Base-by-base conservation (phyloP, 2,329 filamentous ascomycete genomes). In the Penicillium sclerotiorum region DNA sequence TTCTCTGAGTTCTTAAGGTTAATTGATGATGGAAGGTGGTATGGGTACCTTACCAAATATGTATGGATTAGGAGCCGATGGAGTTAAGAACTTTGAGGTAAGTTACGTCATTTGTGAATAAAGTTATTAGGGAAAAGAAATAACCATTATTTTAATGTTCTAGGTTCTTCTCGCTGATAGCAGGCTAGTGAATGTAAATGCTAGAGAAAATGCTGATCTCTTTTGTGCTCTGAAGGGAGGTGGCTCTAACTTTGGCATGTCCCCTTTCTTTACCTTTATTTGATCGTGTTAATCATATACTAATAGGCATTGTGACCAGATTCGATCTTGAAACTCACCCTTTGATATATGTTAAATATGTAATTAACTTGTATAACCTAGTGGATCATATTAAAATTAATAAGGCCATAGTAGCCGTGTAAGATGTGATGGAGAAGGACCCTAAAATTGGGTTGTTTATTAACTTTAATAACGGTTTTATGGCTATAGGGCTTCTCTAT, bases 271-370 rank as follows among this genome's bases (percentile, higher is more conserved):
- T 2, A 3, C 17, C 4, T 15, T 7, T 5, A 7, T 15, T n/a
- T 35, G n/a, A 35, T 35, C 15, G 11, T 35, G 32, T n/a, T n/a
- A n/a, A n/a, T 35, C 3, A 35, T 35, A n/a, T 5, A 12, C n/a
- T 5, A 33, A n/a, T 15, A 41, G 38, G 25, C 8, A 41, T 41
- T n/a, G 38, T 41, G 9, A 41, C 38, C 11, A 41, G 38, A 30
- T 41, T 41, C 13, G 38, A 41, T 17, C 23, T 41, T 2, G 38
- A 41, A 9, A 41, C 38, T 9, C 38, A 41, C 25, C 38, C 38
- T 18, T 18, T 41, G 4, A 41, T 41, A 9, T 28, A 30, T 8
- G 15, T 41, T 6, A n/a, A 41, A 27, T 41, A 41, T 15, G 15
- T 15, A 8, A 41, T 41, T 17, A 41, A 41, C 5, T 25, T 41